A percentile compares a stretch with the other conserved stretches of the same genome.
These are phyloP conservation scores for Tagetes erecta DNA, from an alignment of 129 eudicot genomes.

Conservation along the genomic window DNA sequence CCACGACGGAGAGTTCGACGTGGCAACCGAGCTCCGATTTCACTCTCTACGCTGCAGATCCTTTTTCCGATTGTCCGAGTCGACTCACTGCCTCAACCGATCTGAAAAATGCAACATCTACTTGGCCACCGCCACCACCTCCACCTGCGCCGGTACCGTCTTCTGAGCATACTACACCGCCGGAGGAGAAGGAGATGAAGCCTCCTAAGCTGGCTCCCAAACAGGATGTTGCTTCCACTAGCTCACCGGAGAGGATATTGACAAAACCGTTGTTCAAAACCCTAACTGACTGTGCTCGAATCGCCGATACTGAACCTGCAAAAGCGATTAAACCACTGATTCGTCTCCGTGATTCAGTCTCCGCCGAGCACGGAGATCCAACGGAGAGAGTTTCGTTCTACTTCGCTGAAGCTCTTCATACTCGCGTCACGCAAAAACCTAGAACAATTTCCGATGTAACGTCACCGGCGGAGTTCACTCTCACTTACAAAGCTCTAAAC, in stretches of 20 bases:
- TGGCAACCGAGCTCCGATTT: constrained; percentile 70
- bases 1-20: constrained; percentile 63
- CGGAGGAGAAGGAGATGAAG: constrained; percentile 29
- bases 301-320: constrained; percentile 49
- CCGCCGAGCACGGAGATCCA: constrained; percentile 67
- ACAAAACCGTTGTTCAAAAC: constrained; percentile 51
- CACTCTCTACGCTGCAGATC: constrained; percentile 57
- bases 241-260: constrained; percentile 38
- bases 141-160: constrained; percentile 23
- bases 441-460: constrained; percentile 42
- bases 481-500: constrained; percentile 73
- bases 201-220: constrained; percentile 21
- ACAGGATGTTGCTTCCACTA: constrained; percentile 36
- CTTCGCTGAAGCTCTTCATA: constrained; percentile 68
- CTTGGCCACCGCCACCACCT: constrained; percentile 44
- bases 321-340: constrained; percentile 43
- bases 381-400: constrained; percentile 71
- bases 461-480: constrained; percentile 63
- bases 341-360: constrained; percentile 51
- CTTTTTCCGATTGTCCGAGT: constrained; percentile 59
- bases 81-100: constrained; percentile 54
- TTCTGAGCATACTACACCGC: constrained; percentile 4
- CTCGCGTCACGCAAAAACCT: constrained; percentile 39
- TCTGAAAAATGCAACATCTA: constrained; percentile 44
- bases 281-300: constrained; percentile 58